Evolutionary conservation across 306 rosid species (phyloP).

Genomic region (Sicyos edulis): DNA sequence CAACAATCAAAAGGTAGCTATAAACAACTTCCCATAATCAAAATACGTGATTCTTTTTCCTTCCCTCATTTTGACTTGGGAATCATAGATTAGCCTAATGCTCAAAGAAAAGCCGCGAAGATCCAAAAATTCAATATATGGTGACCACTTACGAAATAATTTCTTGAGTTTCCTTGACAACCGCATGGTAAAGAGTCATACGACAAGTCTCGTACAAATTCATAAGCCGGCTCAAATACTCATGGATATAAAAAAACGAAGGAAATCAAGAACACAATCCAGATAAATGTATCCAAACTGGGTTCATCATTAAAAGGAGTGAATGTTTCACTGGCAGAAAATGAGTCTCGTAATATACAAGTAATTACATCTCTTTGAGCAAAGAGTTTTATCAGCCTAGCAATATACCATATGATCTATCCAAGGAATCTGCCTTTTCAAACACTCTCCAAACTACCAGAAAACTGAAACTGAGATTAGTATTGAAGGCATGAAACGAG

Average conservation of each 20-base stretch:
- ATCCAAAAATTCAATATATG: too few relatives aligned
- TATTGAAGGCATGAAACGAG: conserved; percentile 13
- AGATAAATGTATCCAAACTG: neutral
- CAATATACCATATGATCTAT: neutral
- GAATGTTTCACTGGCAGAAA: neutral
- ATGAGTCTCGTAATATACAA: conserved; percentile 2
- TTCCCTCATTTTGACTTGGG: neutral
- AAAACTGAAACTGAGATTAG: conserved; percentile 5
- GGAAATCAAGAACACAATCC: neutral
- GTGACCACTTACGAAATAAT: too few relatives aligned
- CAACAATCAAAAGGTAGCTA: neutral
- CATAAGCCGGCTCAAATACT: too few relatives aligned
- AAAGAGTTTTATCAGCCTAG: conserved; percentile 14
- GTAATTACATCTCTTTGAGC: conserved; percentile 6
- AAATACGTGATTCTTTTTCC: conserved; percentile 8
- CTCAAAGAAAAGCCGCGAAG: too few relatives aligned
- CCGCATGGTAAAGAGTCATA: too few relatives aligned
- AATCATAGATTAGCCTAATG: too few relatives aligned
- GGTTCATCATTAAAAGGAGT: neutral
- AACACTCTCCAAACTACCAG: neutral
- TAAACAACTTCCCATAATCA: neutral
- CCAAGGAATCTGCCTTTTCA: too few relatives aligned
- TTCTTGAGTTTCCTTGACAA: neutral
- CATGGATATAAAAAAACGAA: neutral
- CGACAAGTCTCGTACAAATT: too few relatives aligned